A percentile compares a stretch with the other conserved stretches of the same genome.
phyloP scores from a whole-genome alignment of 2,329 filamentous ascomycete genomes.

The Nothomitra cinnamomea region DNA sequence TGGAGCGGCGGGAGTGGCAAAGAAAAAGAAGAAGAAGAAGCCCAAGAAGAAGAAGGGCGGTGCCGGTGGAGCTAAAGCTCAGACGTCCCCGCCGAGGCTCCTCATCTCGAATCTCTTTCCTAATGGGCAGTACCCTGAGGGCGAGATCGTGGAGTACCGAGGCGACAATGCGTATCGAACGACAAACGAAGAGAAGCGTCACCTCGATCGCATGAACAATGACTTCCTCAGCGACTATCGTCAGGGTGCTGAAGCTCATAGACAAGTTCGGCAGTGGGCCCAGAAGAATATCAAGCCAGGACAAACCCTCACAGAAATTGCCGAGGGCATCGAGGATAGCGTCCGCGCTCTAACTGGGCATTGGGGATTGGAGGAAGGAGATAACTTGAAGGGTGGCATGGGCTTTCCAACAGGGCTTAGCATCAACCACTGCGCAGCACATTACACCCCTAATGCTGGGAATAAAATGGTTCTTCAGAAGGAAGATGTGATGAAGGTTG shows the following conservation, averaged over 20 bases:
- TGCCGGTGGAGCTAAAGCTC: slow-evolving; percentile 40
- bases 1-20: slow-evolving; percentile 26
- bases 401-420: slow-evolving; percentile 75
- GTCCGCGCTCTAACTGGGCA: slow-evolving; percentile 65
- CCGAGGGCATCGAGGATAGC: slow-evolving; percentile 72
- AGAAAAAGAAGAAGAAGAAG: slow-evolving; percentile 45
- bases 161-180: slow-evolving; percentile 66
- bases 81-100: slow-evolving; percentile 63
- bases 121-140: slow-evolving; percentile 53
- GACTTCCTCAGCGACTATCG: slow-evolving; percentile 70
- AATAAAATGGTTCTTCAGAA: slow-evolving; percentile 56
- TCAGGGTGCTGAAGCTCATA: slow-evolving; percentile 73
- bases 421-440: slow-evolving; percentile 70
- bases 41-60: slow-evolving; percentile 21
- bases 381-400: slow-evolving; percentile 63
- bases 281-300: slow-evolving; percentile 69
- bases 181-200: slow-evolving; percentile 69
- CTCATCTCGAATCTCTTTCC: slow-evolving; percentile 58
- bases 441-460: slow-evolving; percentile 75
- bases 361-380: slow-evolving; percentile 58
- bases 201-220: slow-evolving; percentile 63
- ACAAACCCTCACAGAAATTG: slow-evolving; percentile 63
- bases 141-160: slow-evolving; percentile 61
- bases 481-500: slow-evolving; percentile 56
- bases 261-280: slow-evolving; percentile 71